Percentiles rank a stretch among this genome's conserved stretches.
Conservation (phyloP, 768 basidiomycete species). For the Podaxis sp. region DNA sequence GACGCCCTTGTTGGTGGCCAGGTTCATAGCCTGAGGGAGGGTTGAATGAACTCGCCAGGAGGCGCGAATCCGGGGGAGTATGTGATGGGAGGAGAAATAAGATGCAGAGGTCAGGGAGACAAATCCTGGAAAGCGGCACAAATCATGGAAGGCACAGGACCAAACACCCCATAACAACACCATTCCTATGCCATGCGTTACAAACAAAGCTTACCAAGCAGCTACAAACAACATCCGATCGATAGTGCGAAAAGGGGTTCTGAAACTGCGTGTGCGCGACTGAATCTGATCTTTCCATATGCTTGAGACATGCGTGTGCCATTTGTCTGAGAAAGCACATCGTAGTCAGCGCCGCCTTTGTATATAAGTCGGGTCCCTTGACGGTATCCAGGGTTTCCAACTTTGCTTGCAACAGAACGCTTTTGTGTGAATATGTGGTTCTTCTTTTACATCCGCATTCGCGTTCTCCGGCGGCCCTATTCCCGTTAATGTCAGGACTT, state of each 20-base stretch:
- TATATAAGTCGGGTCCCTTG: not conserved
- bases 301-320: not conserved
- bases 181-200: slow-evolving; percentile 41
- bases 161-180: slow-evolving; percentile 35
- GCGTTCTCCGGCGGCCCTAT: not conserved
- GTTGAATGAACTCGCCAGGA: slow-evolving; percentile 23
- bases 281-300: not conserved
- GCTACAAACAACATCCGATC: slow-evolving; percentile 8
- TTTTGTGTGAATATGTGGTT: not conserved
- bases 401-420: not conserved
- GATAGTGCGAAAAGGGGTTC: not conserved
- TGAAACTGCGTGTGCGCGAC: not conserved
- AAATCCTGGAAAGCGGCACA: slow-evolving; percentile 32
- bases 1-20: slow-evolving; percentile 16
- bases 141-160: slow-evolving; percentile 35
- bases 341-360: not conserved
- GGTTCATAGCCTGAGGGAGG: slow-evolving; percentile 15
- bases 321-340: not conserved
- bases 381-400: not conserved
- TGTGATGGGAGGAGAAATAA: slow-evolving; percentile 27
- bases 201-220: slow-evolving; percentile 32
- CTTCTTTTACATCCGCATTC: not conserved
- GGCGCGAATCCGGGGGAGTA: slow-evolving; percentile 28
- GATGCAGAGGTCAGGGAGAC: slow-evolving; percentile 22
- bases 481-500: not conserved